phyloP scores from a whole-genome alignment of 768 basidiomycete genomes.

The Trametes cinnabarina region DNA sequence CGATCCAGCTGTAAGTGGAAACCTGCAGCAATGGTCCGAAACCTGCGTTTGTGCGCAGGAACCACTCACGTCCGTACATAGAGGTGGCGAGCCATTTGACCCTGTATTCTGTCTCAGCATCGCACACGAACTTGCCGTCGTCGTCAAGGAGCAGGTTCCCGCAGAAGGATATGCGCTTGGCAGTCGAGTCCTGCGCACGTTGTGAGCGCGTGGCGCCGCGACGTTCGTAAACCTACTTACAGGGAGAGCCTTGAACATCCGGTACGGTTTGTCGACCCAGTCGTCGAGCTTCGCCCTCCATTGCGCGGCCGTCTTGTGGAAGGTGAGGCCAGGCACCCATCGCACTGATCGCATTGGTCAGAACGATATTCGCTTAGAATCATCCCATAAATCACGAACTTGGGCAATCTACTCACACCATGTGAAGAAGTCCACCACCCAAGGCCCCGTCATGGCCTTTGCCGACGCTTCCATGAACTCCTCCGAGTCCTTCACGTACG shows the following conservation, averaged over 20 bases:
- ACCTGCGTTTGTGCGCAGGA: no score
- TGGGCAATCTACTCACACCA: background rate
- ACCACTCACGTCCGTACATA: constrained; percentile 11
- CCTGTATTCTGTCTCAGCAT: background rate
- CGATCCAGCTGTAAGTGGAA: no score
- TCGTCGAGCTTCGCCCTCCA: background rate
- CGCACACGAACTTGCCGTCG: background rate
- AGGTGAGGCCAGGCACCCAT: background rate
- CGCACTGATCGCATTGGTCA: background rate
- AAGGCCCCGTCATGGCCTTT: background rate
- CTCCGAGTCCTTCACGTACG: constrained; percentile 1
- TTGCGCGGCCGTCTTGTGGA: background rate
- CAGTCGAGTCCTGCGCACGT: no score
- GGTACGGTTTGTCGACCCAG: constrained; percentile 1
- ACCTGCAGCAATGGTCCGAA: no score
- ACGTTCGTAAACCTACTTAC: background rate
- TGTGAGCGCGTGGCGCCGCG: no score
- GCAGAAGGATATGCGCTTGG: constrained; percentile 1
- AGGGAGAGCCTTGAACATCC: constrained; percentile 6
- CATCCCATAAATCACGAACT: no score
- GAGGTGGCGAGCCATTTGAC: constrained; percentile 13
- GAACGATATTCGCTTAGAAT: no score
- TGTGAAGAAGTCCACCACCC: constrained; percentile 9
- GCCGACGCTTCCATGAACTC: constrained; percentile 3
- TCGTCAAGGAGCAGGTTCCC: constrained; percentile 1